These are phyloP conservation scores for Fomitopsis pinicola DNA, from an alignment of 1,284 basidiomycete genomes.

Conservation along the genomic window DNA sequence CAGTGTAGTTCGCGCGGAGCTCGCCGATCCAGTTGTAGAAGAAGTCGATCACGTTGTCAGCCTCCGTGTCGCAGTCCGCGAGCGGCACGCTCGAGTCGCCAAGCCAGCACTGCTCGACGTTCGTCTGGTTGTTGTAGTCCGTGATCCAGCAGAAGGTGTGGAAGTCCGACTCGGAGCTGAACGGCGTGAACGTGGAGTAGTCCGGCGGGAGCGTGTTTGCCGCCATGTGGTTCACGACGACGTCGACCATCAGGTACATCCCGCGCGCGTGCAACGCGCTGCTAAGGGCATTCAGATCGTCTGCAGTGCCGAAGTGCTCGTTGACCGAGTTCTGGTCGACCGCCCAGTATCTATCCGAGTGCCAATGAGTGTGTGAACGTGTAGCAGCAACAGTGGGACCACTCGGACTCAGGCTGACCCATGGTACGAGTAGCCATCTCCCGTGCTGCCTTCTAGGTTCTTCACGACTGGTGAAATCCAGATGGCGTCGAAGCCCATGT, in stretches of 20 bases:
- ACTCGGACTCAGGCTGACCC: constrained; percentile 31
- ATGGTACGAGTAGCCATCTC: constrained; percentile 67
- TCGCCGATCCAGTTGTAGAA: constrained; percentile 61
- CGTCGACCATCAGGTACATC: constrained; percentile 80
- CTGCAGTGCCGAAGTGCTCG: constrained; percentile 60
- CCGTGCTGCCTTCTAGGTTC: constrained; percentile 65
- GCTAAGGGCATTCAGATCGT: constrained; percentile 65
- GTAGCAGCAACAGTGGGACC: too few species aligned
- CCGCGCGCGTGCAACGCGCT: constrained; percentile 60
- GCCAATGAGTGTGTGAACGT: background rate
- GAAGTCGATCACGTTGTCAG: constrained; percentile 48
- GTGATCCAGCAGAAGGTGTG: constrained; percentile 62
- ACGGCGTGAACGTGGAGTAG: constrained; percentile 50
- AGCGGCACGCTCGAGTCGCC: constrained; percentile 65
- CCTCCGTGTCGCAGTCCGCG: constrained; percentile 71
- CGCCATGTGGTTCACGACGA: constrained; percentile 75
- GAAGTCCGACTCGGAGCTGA: constrained; percentile 56
- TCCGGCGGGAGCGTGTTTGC: constrained; percentile 52
- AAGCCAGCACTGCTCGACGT: constrained; percentile 72
- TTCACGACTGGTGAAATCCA: constrained; percentile 67
- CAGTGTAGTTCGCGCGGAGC: constrained; percentile 58
- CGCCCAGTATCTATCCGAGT: constrained; percentile 47
- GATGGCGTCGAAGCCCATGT: constrained; percentile 73
- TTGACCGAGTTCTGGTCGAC: constrained; percentile 64
- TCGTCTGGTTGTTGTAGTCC: constrained; percentile 46